Conservation (phyloP, 1,139 yeast genomes). For the Suhomyces wounanorum region DNA sequence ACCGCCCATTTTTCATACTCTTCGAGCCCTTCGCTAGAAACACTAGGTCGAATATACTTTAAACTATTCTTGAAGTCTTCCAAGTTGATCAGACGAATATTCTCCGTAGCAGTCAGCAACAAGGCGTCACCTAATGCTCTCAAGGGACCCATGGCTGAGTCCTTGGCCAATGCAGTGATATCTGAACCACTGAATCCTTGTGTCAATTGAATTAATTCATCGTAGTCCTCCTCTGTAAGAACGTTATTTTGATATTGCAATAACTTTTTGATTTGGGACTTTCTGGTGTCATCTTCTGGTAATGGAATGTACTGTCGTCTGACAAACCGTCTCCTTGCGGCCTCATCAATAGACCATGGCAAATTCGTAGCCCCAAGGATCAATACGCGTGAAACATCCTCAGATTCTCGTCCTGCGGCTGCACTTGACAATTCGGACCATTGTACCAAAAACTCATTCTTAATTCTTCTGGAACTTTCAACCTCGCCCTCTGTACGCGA, state of each 20-base stretch:
- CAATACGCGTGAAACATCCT: conserved; percentile 62
- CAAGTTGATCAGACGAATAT: conserved; percentile 76
- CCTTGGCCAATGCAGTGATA: conserved; percentile 92
- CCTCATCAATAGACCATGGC: conserved; percentile 99
- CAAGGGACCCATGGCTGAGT: conserved; percentile 98
- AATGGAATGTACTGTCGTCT: conserved; percentile 92
- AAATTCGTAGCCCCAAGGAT: conserved; percentile 94
- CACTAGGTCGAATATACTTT: conserved; percentile 88
- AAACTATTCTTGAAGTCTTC: conserved; percentile 78
- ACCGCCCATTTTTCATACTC: conserved; percentile 88
- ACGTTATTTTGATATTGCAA: conserved; percentile 77
- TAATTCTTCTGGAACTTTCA: conserved; percentile 88
- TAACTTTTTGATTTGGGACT: conserved; percentile 69
- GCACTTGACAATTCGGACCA: conserved; percentile 96
- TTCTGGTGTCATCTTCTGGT: conserved; percentile 84
- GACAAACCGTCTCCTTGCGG: conserved; percentile 93
- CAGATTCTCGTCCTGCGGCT: conserved; percentile 47
- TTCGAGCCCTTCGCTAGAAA: conserved; percentile 76
- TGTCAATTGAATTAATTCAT: conserved; percentile 59
- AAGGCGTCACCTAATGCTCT: conserved; percentile 88
- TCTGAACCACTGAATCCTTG: conserved; percentile 93
- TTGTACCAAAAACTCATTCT: conserved; percentile 91
- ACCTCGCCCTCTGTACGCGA: conserved; percentile 88
- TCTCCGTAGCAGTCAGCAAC: conserved; percentile 80
- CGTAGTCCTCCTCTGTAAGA: conserved; percentile 63